A percentile compares a stretch with the other conserved stretches of the same genome.
phyloP scores from a whole-genome alignment of 2,329 filamentous ascomycete species.

The Botrytis aclada region DNA sequence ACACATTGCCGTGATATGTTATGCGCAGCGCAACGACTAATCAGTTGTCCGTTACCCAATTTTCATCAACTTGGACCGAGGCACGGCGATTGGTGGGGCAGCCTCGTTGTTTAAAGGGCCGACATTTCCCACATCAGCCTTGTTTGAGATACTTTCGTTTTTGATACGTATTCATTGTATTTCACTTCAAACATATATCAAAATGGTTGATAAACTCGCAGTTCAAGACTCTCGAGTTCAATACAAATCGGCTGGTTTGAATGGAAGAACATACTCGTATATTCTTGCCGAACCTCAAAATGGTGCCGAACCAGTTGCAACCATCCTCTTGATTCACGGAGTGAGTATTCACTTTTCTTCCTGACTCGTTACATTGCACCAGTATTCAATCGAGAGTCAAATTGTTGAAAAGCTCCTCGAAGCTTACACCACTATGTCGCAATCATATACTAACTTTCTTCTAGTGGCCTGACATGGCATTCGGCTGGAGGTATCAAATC shows the following conservation, averaged over 20 bases:
- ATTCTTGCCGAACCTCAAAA: conserved; percentile 47
- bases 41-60: not conserved
- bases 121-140: not conserved
- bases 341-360: not conserved
- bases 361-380: not conserved
- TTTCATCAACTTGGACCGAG: not conserved
- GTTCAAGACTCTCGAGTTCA: conserved; percentile 64
- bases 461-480: conserved; percentile 71
- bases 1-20: not conserved
- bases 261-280: conserved; percentile 69
- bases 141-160: not conserved
- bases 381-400: no score
- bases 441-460: not conserved
- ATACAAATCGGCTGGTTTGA: conserved; percentile 59
- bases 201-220: conserved; percentile 58
- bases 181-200: not conserved
- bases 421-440: not conserved
- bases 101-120: conserved; percentile 1
- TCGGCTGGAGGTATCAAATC: conserved; percentile 89
- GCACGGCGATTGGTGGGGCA: not conserved
- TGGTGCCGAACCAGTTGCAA: conserved; percentile 46
- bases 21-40: not conserved
- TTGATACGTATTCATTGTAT: not conserved
- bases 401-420: not conserved
- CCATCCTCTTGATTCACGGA: conserved; percentile 55